phyloP scores from a whole-genome alignment of 1,284 basidiomycete genomes.

The Butyriboletus appendiculatus region DNA sequence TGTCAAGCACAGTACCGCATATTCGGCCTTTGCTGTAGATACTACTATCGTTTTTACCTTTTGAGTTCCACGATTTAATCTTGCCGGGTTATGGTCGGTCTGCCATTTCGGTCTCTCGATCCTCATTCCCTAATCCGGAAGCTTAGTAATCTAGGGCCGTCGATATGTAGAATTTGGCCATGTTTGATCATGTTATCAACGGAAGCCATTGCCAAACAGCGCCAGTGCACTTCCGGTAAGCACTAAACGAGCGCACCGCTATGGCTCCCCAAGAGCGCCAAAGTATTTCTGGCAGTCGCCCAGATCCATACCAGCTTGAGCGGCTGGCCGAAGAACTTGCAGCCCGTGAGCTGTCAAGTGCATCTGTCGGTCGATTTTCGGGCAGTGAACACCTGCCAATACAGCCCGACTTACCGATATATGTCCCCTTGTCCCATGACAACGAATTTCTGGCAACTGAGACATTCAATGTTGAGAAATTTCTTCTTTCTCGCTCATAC shows the following conservation, averaged over 20 bases:
- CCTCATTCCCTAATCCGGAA: no score
- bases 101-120: no score
- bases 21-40: no score
- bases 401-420: conserved; percentile 63
- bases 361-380: conserved; percentile 6
- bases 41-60: no score
- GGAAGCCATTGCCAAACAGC: conserved; percentile 28
- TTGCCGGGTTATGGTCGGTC: no score
- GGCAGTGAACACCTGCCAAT: conserved; percentile 9
- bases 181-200: conserved; percentile 27
- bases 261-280: conserved; percentile 23
- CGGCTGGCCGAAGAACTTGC: conserved; percentile 73
- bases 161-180: neutral
- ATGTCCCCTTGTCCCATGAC: conserved; percentile 77
- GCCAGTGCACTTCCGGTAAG: neutral
- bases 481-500: conserved; percentile 85
- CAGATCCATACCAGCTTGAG: conserved; percentile 65
- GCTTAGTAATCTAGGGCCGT: no score
- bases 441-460: conserved; percentile 71
- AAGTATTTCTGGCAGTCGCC: conserved; percentile 10
- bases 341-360: conserved; percentile 47
- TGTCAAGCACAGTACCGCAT: no score
- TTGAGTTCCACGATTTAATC: no score
- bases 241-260: neutral
- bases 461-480: conserved; percentile 82